These are phyloP conservation scores for Aspergillus hiratsukae DNA, from an alignment of 2,329 filamentous ascomycete genomes.

Conservation along the genomic window DNA sequence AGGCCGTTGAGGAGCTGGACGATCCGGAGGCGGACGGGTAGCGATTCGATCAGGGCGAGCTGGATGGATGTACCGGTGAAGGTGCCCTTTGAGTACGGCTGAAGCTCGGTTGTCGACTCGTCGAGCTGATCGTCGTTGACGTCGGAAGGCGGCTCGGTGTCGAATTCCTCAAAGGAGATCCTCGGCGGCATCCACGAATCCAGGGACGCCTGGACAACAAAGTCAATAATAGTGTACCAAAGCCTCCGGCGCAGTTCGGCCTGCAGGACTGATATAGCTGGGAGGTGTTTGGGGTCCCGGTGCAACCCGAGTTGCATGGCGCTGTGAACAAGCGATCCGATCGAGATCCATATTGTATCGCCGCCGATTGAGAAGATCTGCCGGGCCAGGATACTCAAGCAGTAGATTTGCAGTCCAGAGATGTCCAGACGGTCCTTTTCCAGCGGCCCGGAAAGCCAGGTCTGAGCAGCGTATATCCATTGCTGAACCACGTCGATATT, in stretches of 20 bases:
- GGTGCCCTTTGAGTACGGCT: not conserved
- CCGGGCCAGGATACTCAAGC: constrained; percentile 30
- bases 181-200: constrained; percentile 16
- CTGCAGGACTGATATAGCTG: constrained; percentile 14
- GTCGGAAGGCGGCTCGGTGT: constrained; percentile 14
- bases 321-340: constrained; percentile 25
- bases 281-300: constrained; percentile 24
- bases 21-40: constrained; percentile 9
- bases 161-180: constrained; percentile 12
- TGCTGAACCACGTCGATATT: not conserved
- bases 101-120: not conserved
- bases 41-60: constrained; percentile 9
- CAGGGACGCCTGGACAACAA: constrained; percentile 23
- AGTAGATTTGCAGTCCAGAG: constrained; percentile 25
- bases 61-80: constrained; percentile 16
- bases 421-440: constrained; percentile 25
- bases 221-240: constrained; percentile 28
- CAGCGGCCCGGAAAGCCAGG: constrained; percentile 13
- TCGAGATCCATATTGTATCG: constrained; percentile 32
- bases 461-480: constrained; percentile 7
- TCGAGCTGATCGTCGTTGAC: constrained; percentile 17
- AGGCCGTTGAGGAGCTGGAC: constrained; percentile 12
- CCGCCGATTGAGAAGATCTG: constrained; percentile 28
- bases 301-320: constrained; percentile 33
- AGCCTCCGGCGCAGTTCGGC: constrained; percentile 25